Base-by-base conservation (phyloP, 352 stramenopile genomes). In the Globisporangium emineosum region DNA sequence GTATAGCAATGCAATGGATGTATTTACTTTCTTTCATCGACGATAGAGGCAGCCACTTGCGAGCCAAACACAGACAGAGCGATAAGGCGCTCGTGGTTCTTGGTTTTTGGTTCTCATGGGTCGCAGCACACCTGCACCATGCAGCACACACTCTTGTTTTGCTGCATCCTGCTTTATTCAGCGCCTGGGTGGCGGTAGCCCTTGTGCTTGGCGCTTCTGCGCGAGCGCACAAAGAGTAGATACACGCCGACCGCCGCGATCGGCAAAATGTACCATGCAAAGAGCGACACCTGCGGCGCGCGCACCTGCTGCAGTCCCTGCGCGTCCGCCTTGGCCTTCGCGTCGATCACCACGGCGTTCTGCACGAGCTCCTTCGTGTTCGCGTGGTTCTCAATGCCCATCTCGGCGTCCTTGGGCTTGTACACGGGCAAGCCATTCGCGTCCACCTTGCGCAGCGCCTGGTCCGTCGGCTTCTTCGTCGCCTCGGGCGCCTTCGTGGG, bases 251-350 rank as follows among this genome's bases (percentile, higher is more conserved):
- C 81, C 1, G 81, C 79, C 43, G 58, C 73, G 17, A 94, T 71
- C 0, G 85, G 85, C 40, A 94, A 57, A 50, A 91, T 79, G 78
- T 94, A 94, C 85, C 81, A 94, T 37, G 75, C 78, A 56, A 92
- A 92, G 9, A 94, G 69, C 43, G 81, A 85, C 47, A 92, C 72
- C n/a, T 70, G 78, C 55, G 85, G 83, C 29, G 79, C 80, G 21
- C 57, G 72, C 53, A 76, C 73, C 3, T 69, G 67, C 62, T 89
- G 72, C 2, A 90, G 65, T 9, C 63, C 60, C 25, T 73, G 64
- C 51, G 69, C 74, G 42, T 81, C 68, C 52, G 57, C 64, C 43
- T 79, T 77, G 40, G 68, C 54, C 54, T 84, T 70, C 17, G 60
- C 61, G 65, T 84, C 77, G 25, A 64, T 25, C 33, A 47, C 49